Percentiles rank a stretch among this genome's conserved stretches.
These are phyloP conservation scores for Tephrocybe rancida DNA, from an alignment of 768 basidiomycete species.

Conservation along the genomic window DNA sequence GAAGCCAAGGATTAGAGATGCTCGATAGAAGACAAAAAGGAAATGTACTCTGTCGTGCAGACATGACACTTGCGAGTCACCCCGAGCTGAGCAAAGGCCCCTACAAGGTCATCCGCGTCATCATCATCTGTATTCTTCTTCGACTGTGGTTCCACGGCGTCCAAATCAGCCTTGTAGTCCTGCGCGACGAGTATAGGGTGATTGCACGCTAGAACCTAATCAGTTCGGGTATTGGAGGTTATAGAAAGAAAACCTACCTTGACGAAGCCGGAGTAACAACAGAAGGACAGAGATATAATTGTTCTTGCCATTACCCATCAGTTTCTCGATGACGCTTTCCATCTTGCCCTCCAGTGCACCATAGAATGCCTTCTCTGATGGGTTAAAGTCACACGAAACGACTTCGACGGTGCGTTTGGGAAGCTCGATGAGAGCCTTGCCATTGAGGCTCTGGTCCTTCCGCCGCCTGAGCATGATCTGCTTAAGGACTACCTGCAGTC, in stretches of 20 bases:
- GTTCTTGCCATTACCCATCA: constrained; percentile 57
- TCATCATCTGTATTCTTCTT: constrained; percentile 56
- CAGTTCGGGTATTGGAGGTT: background rate
- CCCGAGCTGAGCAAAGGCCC: constrained; percentile 69
- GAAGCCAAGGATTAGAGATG: background rate
- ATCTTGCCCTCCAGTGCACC: constrained; percentile 68
- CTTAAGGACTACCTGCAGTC: constrained; percentile 84
- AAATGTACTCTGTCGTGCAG: constrained; percentile 63
- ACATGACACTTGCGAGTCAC: constrained; percentile 78
- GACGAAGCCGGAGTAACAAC: constrained; percentile 80
- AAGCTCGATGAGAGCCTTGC: constrained; percentile 80
- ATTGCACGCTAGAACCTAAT: constrained; percentile 68
- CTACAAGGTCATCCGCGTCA: constrained; percentile 75
- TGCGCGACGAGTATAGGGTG: constrained; percentile 84
- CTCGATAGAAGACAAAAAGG: background rate
- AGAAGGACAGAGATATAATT: constrained; percentile 74
- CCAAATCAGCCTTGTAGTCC: constrained; percentile 72
- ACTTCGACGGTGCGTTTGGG: constrained; percentile 74
- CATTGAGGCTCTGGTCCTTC: constrained; percentile 74
- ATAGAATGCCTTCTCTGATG: constrained; percentile 82
- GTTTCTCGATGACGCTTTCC: constrained; percentile 65
- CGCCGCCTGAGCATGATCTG: constrained; percentile 88
- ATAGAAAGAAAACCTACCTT: constrained; percentile 54
- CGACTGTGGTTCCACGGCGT: constrained; percentile 71
- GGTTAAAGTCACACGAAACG: constrained; percentile 76